phyloP scores from a whole-genome alignment of 768 basidiomycete genomes.

The Trametes cinnabarina region DNA sequence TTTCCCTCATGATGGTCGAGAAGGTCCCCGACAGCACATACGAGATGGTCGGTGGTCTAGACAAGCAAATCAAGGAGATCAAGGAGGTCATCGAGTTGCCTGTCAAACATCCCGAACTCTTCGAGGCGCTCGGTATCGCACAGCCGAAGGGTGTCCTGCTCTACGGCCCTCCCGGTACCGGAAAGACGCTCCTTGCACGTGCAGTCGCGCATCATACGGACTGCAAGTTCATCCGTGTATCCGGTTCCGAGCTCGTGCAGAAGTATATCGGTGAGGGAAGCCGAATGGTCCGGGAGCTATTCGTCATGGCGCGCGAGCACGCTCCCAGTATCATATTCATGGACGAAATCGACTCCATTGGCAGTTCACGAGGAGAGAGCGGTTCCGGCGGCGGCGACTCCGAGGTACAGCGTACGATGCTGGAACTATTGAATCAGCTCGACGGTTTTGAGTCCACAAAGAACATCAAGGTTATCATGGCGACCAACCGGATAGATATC shows the following conservation, averaged over 20 bases:
- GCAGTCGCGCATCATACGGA: slow-evolving; percentile 98
- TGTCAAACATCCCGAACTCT: slow-evolving; percentile 96
- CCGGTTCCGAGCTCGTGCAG: slow-evolving; percentile 91
- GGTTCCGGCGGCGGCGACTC: slow-evolving; percentile 64
- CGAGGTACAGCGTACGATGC: slow-evolving; percentile 67
- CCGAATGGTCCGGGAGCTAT: slow-evolving; percentile 94
- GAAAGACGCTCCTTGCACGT: slow-evolving; percentile 91
- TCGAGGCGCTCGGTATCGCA: slow-evolving; percentile 93
- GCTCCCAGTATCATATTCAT: slow-evolving; percentile 99
- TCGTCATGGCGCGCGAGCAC: slow-evolving; percentile 97
- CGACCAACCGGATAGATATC: slow-evolving; percentile 97
- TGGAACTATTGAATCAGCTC: slow-evolving; percentile 63
- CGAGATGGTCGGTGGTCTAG: slow-evolving; percentile 99
- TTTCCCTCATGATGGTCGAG: slow-evolving; percentile 99
- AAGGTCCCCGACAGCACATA: slow-evolving; percentile 99
- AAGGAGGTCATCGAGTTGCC: slow-evolving; percentile 98
- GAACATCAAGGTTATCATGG: slow-evolving; percentile 92
- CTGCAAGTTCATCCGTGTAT: slow-evolving; percentile 96
- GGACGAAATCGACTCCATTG: slow-evolving; percentile 99
- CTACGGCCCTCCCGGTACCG: slow-evolving; percentile 95
- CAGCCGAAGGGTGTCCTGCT: slow-evolving; percentile 96
- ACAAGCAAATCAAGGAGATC: slow-evolving; percentile 98
- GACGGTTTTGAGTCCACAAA: slow-evolving; percentile 72
- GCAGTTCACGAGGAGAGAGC: slow-evolving; percentile 82
- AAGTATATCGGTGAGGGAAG: slow-evolving; percentile 98